Evolutionary conservation across 2,329 filamentous ascomycete species (phyloP).

Genomic region (Fusarium nanum): DNA sequence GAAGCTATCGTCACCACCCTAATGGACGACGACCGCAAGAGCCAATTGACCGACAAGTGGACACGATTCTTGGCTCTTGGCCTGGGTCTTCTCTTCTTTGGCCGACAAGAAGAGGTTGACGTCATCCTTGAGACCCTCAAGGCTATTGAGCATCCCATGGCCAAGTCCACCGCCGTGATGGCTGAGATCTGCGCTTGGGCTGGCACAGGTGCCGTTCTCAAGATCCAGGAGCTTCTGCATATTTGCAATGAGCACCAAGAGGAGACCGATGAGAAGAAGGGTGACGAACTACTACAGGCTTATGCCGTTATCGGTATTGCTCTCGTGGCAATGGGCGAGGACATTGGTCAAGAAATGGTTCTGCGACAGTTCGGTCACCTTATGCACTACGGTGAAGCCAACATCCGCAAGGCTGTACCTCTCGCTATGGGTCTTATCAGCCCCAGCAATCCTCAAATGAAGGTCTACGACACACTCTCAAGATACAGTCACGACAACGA

Average conservation of each 20-base stretch:
- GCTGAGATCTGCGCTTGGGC: slow-evolving; percentile 98
- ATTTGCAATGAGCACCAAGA: slow-evolving; percentile 98
- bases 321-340: slow-evolving; percentile 96
- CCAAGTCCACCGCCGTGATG: slow-evolving; percentile 92
- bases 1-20: slow-evolving; percentile 93
- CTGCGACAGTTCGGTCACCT: slow-evolving; percentile 96
- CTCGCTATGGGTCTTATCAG: slow-evolving; percentile 96
- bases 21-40: slow-evolving; percentile 91
- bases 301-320: slow-evolving; percentile 96
- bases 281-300: slow-evolving; percentile 92
- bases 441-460: slow-evolving; percentile 99
- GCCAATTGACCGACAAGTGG: slow-evolving; percentile 97
- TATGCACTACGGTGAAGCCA: slow-evolving; percentile 98
- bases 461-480: slow-evolving; percentile 97
- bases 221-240: slow-evolving; percentile 96
- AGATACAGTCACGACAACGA: slow-evolving; percentile 99
- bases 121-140: slow-evolving; percentile 97
- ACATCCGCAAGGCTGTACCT: slow-evolving; percentile 95
- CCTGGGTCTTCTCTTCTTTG: slow-evolving; percentile 93
- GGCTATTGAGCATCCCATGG: slow-evolving; percentile 96
- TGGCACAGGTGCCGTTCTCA: slow-evolving; percentile 94
- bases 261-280: slow-evolving; percentile 93
- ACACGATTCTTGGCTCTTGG: slow-evolving; percentile 95
- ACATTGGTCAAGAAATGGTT: slow-evolving; percentile 98
- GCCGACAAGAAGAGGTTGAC: slow-evolving; percentile 97